Conservation (phyloP, 2,329 filamentous ascomycete genomes). For the Paraconiothyrium brasiliense region DNA sequence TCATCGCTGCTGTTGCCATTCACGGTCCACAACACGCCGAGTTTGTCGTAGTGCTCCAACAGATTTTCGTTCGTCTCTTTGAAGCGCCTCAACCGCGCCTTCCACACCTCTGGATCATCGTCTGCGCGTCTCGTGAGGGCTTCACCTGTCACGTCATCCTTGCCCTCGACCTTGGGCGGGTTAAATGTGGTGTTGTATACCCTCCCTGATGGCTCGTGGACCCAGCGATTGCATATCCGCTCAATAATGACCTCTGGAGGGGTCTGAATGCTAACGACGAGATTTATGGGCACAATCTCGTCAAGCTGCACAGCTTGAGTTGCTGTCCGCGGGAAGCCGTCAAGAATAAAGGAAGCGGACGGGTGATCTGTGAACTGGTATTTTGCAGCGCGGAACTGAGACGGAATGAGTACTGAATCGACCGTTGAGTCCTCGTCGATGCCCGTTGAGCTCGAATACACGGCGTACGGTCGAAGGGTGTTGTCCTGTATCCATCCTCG, state of each 20-base stretch:
- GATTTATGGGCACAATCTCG: slow-evolving; percentile 87
- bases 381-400: slow-evolving; percentile 44
- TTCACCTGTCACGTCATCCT: slow-evolving; percentile 92
- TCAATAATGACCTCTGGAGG: slow-evolving; percentile 87
- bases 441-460: slow-evolving; percentile 52
- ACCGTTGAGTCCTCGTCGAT: slow-evolving; percentile 44
- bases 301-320: slow-evolving; percentile 81
- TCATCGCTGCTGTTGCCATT: slow-evolving; percentile 91
- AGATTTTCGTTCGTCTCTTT: slow-evolving; percentile 86
- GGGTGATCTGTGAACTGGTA: slow-evolving; percentile 71
- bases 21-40: slow-evolving; percentile 86
- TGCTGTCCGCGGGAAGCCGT: slow-evolving; percentile 93
- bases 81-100: slow-evolving; percentile 80
- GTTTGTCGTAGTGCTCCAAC: slow-evolving; percentile 86
- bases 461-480: slow-evolving; percentile 57
- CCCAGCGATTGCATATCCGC: slow-evolving; percentile 90
- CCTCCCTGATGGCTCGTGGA: slow-evolving; percentile 88
- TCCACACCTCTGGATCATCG: slow-evolving; percentile 88
- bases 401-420: slow-evolving; percentile 55
- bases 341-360: slow-evolving; percentile 88
- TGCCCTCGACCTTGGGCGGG: slow-evolving; percentile 79
- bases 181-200: slow-evolving; percentile 98
- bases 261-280: slow-evolving; percentile 87
- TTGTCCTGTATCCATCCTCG: slow-evolving; percentile 79
- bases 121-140: slow-evolving; percentile 82